Conservation (phyloP, 2,329 filamentous ascomycete genomes). For the Botrytis galanthina region DNA sequence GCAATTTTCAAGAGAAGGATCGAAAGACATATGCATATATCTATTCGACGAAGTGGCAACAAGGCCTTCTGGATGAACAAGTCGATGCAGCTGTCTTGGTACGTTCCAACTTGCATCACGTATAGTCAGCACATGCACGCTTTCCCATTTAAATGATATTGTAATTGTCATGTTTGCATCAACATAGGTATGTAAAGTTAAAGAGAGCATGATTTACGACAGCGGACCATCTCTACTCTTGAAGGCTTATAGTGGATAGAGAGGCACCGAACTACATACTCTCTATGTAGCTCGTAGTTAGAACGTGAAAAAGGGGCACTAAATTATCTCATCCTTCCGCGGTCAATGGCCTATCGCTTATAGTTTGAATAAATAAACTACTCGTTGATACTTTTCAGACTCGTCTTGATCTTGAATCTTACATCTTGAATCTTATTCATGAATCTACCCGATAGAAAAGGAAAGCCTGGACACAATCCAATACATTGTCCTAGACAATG, state of each 20-base stretch:
- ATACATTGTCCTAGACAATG: background rate
- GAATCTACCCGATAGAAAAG: background rate
- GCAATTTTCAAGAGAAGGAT: background rate
- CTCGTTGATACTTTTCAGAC: background rate
- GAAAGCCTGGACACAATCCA: too few relatives aligned
- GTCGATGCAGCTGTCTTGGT: background rate
- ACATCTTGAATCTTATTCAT: background rate
- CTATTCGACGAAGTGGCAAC: background rate
- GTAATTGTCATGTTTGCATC: too few relatives aligned
- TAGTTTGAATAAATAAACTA: background rate
- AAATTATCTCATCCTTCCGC: background rate
- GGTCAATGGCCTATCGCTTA: background rate
- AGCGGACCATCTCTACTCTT: too few relatives aligned
- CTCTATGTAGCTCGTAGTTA: background rate
- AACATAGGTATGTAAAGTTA: too few relatives aligned
- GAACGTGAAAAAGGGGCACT: background rate
- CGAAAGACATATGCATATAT: background rate
- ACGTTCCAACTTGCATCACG: background rate
- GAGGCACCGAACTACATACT: background rate
- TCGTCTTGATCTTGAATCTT: background rate
- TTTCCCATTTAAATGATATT: too few relatives aligned
- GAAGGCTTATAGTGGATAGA: background rate
- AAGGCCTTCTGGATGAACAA: background rate
- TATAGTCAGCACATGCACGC: background rate
- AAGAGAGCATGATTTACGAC: too few relatives aligned